Conservation (phyloP, 805 yeast species). For the Wickerhamomyces subpelliculosus region DNA sequence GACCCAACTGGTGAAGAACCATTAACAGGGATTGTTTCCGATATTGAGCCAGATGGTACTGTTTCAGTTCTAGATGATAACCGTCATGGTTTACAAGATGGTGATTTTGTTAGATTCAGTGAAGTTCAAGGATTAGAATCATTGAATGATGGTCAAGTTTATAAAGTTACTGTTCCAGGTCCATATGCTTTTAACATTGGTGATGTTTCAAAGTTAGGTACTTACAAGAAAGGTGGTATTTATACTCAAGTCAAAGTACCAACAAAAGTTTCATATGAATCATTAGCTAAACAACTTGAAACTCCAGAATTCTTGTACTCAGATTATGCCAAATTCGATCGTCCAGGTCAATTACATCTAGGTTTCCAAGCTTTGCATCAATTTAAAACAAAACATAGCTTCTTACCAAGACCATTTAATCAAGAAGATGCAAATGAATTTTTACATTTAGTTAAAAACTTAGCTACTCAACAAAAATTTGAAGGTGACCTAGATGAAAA, state of each 20-base stretch:
- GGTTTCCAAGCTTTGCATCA: slow-evolving; percentile 87
- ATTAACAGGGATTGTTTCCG: slow-evolving; percentile 76
- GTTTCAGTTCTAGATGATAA: slow-evolving; percentile 91
- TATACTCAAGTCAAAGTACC: slow-evolving; percentile 94
- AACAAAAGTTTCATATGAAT: slow-evolving; percentile 48
- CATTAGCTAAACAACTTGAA: slow-evolving; percentile 56
- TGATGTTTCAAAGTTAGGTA: slow-evolving; percentile 47
- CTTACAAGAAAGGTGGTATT: slow-evolving; percentile 76
- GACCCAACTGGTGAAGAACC: slow-evolving; percentile 96
- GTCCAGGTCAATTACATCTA: slow-evolving; percentile 84
- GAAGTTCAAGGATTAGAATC: slow-evolving; percentile 78
- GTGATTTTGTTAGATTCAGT: slow-evolving; percentile 77
- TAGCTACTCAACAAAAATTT: slow-evolving; percentile 49
- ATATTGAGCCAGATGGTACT: slow-evolving; percentile 79
- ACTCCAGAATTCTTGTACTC: slow-evolving; percentile 74
- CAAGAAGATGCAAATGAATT: slow-evolving; percentile 68
- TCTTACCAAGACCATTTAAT: slow-evolving; percentile 71
- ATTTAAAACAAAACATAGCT: slow-evolving; percentile 55
- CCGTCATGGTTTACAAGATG: slow-evolving; percentile 92
- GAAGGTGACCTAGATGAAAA: slow-evolving; percentile 61
- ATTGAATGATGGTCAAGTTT: slow-evolving; percentile 67
- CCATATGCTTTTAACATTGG: slow-evolving; percentile 88
- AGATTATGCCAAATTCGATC: slow-evolving; percentile 91
- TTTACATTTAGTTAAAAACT: slow-evolving; percentile 48
- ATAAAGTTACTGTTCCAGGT: slow-evolving; percentile 78